Evolutionary conservation across 2,329 filamentous ascomycete species (phyloP), one percentile per base, ranked within the genome.

Genomic region (Lasiodiplodia sp.): DNA sequence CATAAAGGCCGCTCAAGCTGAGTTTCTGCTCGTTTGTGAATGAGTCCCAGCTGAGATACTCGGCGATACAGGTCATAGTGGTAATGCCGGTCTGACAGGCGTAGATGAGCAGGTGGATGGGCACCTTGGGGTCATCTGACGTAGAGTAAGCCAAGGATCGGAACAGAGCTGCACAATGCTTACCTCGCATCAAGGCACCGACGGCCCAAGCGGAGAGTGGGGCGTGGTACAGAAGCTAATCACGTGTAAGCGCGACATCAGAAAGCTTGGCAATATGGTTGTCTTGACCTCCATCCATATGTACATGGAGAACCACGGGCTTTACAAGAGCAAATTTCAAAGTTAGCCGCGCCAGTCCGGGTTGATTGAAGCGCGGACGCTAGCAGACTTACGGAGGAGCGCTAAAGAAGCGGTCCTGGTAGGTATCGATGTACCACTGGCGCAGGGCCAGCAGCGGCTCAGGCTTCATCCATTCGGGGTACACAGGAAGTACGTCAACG

Each of bases 351-450:
- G 38, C 2, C 14, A 25, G 14, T 47, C n/a, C 3, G n/a, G 25
- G 23, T 10, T n/a, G 37, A 11, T 25, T 14, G 53, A n/a, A 18
- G 21, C 23, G 38, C 8, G 21, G n/a, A 14, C n/a, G 6, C 68
- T 51, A 31, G 49, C 40, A 40, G 51, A 52, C 77, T 72, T 75
- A 79, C 49, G 88, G 88, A 2, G 87, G 83, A 3, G 80, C 74
- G 40, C 84, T 81, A 79, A 91, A 91, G 81, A 90, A 90, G 66
- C 85, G 86, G 74, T 92, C 89, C 16, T 84, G 82, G 76, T 90
- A 91, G 1, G 84, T 89, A 1, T 79, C 75, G 69, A 90, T 81
- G 77, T 91, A 91, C 78, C 81, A 91, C 2, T 78, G 73, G 69
- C 86, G 86, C 2, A 91, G 70, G 0, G 76, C 70, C 52, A 76